A percentile compares a stretch with the other conserved stretches of the same genome.
These are phyloP conservation scores for Hypoxylon sp. DNA, from an alignment of 2,329 filamentous ascomycete genomes.

Conservation along the genomic window DNA sequence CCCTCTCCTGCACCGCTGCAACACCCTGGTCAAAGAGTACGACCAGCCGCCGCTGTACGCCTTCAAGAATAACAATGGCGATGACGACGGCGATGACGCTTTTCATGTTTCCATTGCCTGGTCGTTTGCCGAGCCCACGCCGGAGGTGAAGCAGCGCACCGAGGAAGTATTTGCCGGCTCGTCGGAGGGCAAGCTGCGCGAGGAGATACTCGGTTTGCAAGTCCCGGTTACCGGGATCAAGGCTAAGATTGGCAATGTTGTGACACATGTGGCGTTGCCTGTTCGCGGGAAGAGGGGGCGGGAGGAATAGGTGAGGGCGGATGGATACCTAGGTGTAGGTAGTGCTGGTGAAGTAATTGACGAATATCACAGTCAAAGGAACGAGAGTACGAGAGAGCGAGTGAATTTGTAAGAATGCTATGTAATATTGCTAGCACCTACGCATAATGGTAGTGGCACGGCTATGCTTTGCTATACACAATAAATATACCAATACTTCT, in stretches of 20 bases:
- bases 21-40: slow-evolving; percentile 66
- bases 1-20: slow-evolving; percentile 71
- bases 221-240: slow-evolving; percentile 71
- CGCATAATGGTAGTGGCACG: neutral
- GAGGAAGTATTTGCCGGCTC: slow-evolving; percentile 42
- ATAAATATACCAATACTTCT: slow-evolving; percentile 3
- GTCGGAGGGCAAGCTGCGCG: slow-evolving; percentile 26
- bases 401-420: neutral
- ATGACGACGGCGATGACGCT: slow-evolving; percentile 50
- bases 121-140: slow-evolving; percentile 67
- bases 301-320: neutral
- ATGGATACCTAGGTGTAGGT: neutral
- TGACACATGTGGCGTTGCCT: slow-evolving; percentile 60
- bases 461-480: slow-evolving; percentile 13
- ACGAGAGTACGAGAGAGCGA: slow-evolving; percentile 1
- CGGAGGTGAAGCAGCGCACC: slow-evolving; percentile 53
- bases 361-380: neutral
- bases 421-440: slow-evolving; percentile 3
- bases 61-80: slow-evolving; percentile 16
- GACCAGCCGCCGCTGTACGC: slow-evolving; percentile 77
- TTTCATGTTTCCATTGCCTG: slow-evolving; percentile 95
- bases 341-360: too few species aligned
- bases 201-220: slow-evolving; percentile 51
- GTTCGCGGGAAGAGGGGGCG: slow-evolving; percentile 19
- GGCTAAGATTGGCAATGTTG: slow-evolving; percentile 76